A percentile compares a stretch with the other conserved stretches of the same genome.
phyloP scores from a whole-genome alignment of 192 early-diverging fungal genomes.

The Coemansia aciculifera region DNA sequence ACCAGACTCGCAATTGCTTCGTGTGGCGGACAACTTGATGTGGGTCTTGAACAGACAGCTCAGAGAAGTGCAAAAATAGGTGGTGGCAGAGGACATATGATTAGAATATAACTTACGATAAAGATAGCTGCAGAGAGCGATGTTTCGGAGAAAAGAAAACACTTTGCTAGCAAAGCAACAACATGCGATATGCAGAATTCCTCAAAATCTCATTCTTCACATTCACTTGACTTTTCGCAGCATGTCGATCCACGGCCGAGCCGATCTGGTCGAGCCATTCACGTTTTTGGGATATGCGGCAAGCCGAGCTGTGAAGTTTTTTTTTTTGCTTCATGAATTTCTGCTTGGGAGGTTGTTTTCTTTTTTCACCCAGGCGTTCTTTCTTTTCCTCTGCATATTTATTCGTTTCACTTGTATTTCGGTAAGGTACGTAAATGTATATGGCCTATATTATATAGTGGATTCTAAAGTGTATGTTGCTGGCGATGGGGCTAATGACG shows the following conservation, averaged over 20 bases:
- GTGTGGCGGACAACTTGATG: neutral
- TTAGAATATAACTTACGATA: neutral
- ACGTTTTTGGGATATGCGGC: neutral
- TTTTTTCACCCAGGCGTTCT: neutral
- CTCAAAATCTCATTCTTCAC: no score
- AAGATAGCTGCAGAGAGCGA: no score
- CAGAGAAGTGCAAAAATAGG: neutral
- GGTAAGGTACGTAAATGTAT: neutral
- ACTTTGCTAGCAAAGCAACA: no score
- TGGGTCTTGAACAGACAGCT: neutral
- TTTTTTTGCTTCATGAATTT: neutral
- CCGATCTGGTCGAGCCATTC: neutral
- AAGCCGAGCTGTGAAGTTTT: constrained; percentile 5
- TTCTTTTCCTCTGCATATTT: neutral
- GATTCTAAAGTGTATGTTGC: neutral
- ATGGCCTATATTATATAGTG: neutral
- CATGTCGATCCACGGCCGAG: neutral
- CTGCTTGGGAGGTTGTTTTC: no score
- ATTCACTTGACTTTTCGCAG: no score
- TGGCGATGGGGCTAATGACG: constrained; percentile 36
- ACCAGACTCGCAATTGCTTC: neutral
- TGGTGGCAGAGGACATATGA: neutral
- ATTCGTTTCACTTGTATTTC: neutral
- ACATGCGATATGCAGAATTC: no score
- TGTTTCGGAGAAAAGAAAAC: no score